These are phyloP conservation scores for Microdochium paspali DNA, from an alignment of 2,329 filamentous ascomycete genomes.

Conservation along the genomic window DNA sequence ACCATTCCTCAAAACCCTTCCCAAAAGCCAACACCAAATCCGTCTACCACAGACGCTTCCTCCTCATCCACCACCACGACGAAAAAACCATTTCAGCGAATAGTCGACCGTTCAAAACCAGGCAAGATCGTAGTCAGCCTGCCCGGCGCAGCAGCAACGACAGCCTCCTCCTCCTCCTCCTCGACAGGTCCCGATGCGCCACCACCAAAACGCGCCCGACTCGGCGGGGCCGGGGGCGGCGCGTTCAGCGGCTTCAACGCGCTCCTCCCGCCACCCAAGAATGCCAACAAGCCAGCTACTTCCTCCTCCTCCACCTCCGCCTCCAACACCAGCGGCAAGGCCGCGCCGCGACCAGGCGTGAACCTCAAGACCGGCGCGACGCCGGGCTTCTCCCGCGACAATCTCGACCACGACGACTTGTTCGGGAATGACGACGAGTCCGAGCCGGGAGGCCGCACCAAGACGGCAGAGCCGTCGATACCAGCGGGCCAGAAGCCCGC, in stretches of 20 bases:
- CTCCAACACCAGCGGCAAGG: constrained; percentile 20
- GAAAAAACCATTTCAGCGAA: constrained; percentile 64
- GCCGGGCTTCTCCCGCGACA: constrained; percentile 66
- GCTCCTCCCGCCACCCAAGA: constrained; percentile 77
- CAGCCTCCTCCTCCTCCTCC: constrained; percentile 27
- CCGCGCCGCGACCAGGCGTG: constrained; percentile 45
- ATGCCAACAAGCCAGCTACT: constrained; percentile 28
- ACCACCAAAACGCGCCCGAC: constrained; percentile 62
- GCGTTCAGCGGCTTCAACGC: constrained; percentile 77
- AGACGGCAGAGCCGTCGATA: constrained; percentile 35
- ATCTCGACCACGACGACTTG: constrained; percentile 18
- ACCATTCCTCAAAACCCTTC: constrained; percentile 27
- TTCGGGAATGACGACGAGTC: constrained; percentile 11
- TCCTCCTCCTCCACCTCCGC: too few species aligned
- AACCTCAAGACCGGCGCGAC: constrained; percentile 76
- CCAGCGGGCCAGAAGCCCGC: constrained; percentile 47
- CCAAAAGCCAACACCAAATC: constrained; percentile 2
- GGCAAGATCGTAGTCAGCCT: constrained; percentile 79
- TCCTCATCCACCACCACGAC: constrained; percentile 17
- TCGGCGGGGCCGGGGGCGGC: constrained; percentile 37
- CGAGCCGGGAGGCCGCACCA: constrained; percentile 9
- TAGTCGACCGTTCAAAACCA: constrained; percentile 71
- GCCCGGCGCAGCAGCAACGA: constrained; percentile 39
- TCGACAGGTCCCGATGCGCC: constrained; percentile 29
- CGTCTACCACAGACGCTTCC: constrained; percentile 4